Evolutionary conservation across 2,329 filamentous ascomycete species (phyloP).

Genomic region (Colletotrichum plurivorum): DNA sequence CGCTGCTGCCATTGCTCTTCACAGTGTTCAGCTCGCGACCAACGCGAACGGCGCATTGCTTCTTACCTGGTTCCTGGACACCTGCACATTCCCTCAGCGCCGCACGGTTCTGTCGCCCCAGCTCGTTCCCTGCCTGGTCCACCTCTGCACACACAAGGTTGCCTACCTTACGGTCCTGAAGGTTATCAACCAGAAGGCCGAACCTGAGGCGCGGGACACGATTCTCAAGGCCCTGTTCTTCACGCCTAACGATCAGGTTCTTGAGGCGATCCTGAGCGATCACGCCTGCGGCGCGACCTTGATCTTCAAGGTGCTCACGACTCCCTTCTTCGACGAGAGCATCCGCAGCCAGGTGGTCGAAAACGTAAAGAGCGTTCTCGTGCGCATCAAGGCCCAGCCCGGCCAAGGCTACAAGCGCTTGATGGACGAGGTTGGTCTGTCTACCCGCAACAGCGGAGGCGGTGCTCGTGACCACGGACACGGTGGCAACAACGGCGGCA

Average conservation of each 20-base stretch:
- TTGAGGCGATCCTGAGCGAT: constrained; percentile 93
- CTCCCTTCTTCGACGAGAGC: constrained; percentile 94
- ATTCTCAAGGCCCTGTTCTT: constrained; percentile 95
- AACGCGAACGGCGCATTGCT: constrained; percentile 96
- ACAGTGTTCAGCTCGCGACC: constrained; percentile 95
- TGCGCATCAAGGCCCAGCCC: constrained; percentile 92
- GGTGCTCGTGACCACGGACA: constrained; percentile 60
- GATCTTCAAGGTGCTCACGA: constrained; percentile 98
- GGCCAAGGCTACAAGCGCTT: constrained; percentile 97
- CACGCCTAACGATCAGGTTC: constrained; percentile 84
- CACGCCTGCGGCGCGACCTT: constrained; percentile 93
- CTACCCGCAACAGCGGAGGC: constrained; percentile 68
- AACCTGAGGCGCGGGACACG: constrained; percentile 90
- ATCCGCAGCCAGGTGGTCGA: constrained; percentile 91
- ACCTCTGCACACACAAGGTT: constrained; percentile 98
- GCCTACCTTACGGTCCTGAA: constrained; percentile 97
- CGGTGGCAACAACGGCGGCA: constrained; percentile 47
- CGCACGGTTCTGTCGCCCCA: constrained; percentile 93
- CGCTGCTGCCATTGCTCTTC: constrained; percentile 93
- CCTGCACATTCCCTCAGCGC: constrained; percentile 93
- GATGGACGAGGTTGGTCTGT: constrained; percentile 98
- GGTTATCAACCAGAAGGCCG: constrained; percentile 97
- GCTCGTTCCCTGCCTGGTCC: constrained; percentile 91
- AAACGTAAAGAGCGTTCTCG: constrained; percentile 89
- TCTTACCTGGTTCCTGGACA: constrained; percentile 97